These are phyloP conservation scores for Trametes maxima DNA, from an alignment of 768 basidiomycete species.

Conservation along the genomic window DNA sequence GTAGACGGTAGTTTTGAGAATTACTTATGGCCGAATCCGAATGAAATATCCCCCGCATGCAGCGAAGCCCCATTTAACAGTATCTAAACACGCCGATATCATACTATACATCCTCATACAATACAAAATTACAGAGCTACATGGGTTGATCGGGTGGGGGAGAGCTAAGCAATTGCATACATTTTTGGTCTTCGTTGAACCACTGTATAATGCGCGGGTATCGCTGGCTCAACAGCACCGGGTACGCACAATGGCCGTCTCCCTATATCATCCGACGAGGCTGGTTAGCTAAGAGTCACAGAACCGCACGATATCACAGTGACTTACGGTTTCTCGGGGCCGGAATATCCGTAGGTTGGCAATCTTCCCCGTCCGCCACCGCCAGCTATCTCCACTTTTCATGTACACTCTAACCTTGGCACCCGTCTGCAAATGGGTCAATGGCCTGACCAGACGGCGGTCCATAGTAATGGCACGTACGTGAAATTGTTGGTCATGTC, in stretches of 20 bases:
- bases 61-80: no score
- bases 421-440: not conserved
- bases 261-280: not conserved
- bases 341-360: not conserved
- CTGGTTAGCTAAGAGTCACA: not conserved
- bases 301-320: not conserved
- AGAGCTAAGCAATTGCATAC: not conserved
- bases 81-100: no score
- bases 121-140: no score
- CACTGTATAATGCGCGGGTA: not conserved
- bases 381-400: not conserved
- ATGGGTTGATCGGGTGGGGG: no score
- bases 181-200: not conserved
- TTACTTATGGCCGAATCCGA: no score
- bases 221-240: conserved; percentile 1
- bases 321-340: not conserved
- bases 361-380: not conserved
- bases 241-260: not conserved
- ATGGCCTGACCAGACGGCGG: no score
- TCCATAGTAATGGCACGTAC: no score
- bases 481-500: no score
- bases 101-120: no score
- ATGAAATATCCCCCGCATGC: no score
- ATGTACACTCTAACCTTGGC: not conserved
- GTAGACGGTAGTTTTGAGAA: no score